These are phyloP conservation scores for Climacium dendroides DNA, from an alignment of 225 moss, liverwort and hornwort species.

Conservation along the genomic window DNA sequence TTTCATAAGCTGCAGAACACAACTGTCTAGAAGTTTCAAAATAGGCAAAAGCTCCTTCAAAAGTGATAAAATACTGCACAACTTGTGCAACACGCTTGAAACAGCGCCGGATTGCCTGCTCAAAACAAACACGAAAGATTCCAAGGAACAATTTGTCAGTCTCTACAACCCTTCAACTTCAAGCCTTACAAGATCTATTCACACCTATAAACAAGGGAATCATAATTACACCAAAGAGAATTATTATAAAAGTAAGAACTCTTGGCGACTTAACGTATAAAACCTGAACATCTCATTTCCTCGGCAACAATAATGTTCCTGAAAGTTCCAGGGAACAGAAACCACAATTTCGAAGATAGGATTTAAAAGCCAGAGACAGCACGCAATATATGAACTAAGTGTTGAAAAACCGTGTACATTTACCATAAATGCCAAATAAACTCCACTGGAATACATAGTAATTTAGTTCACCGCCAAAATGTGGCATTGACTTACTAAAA, in stretches of 20 bases:
- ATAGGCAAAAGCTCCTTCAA: conserved; percentile 80
- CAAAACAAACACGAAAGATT: background rate
- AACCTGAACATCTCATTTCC: background rate
- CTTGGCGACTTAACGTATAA: background rate
- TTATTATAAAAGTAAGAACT: background rate
- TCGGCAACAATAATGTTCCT: background rate
- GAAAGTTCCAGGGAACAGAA: background rate
- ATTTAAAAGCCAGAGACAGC: background rate
- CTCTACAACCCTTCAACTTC: background rate
- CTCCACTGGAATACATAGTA: background rate
- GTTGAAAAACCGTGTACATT: background rate
- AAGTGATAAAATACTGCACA: conserved; percentile 81
- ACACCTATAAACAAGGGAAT: background rate
- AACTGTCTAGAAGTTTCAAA: conserved; percentile 69
- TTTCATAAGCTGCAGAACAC: conserved; percentile 67
- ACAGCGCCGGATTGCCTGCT: conserved; percentile 55
- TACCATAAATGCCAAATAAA: background rate
- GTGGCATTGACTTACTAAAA: background rate
- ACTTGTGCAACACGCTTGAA: conserved; percentile 73
- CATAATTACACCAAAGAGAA: background rate
- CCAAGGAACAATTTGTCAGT: background rate
- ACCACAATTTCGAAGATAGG: background rate
- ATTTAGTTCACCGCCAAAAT: background rate
- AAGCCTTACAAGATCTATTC: background rate
- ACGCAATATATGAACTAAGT: background rate